Evolutionary conservation across 352 stramenopile genomes (phyloP), one percentile per base, ranked within the genome.

Genomic region (Globisporangium yorkense): DNA sequence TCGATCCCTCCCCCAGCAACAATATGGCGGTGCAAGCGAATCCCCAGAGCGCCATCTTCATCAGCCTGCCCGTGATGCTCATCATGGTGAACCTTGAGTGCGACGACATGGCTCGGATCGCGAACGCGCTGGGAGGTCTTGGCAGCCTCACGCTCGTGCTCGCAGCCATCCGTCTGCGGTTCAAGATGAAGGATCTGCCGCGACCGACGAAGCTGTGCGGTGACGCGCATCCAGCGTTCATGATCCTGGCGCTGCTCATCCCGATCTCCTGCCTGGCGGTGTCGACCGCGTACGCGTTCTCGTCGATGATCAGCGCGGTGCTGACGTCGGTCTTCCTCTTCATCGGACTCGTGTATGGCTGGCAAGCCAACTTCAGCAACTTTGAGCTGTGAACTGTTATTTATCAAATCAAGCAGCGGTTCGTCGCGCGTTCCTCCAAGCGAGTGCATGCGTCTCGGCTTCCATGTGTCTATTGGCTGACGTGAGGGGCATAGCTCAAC

Each of bases 51-150:
- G 77, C 78, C 0, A 76, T 85, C 35, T 82, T 77, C 62, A 73
- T 69, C 60, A 84, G 71, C 49, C 62, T 87, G 46, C 74, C 75
- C 2, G 72, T 85, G 49, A 79, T 84, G 50, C 68, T 87, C 20
- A 73, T 85, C 3, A 65, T 87, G 43, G 64, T 82, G 21, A 84
- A 78, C 53, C 64, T 80, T 27, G 70, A 80, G 51, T 72, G 66
- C 29, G 58, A 74, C 40, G 73, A 80, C 43, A 76, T 88, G 73
- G 56, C 84, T 6, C 57, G 68, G n/a, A 72, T 88, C 51, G 66
- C 72, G 12, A 88, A 86, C 58, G 69, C 73, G 5, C 62, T 86
- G 31, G 63, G 65, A 18, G 73, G 69, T 5, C 56, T 88, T 46
- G 72, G 77, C 44, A 72, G 51, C 21, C 70, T 82, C 53, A 51